phyloP scores from a whole-genome alignment of 1,284 basidiomycete species.

The Microbotryum saponariae region DNA sequence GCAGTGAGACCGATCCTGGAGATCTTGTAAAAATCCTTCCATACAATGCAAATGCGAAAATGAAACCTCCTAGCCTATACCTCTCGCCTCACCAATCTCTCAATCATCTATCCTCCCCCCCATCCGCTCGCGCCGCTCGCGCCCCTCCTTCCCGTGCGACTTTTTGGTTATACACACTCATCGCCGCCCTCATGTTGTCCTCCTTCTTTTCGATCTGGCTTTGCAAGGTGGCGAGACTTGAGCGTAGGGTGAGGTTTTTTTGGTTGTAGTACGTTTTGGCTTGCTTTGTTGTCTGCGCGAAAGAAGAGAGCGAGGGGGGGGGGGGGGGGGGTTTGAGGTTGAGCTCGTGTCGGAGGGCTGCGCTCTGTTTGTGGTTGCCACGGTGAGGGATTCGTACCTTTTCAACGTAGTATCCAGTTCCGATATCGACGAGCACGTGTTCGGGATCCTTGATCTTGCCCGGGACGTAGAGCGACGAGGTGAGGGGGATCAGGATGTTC shows the following conservation, averaged over 20 bases:
- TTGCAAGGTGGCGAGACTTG: conserved; percentile 69
- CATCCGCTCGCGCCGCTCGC: too few species aligned
- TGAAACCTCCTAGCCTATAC: too few species aligned
- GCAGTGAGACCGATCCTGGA: too few species aligned
- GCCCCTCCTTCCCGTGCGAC: too few species aligned
- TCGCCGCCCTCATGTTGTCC: conserved; percentile 45
- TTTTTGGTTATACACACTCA: too few species aligned
- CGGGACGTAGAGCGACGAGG: conserved; percentile 89
- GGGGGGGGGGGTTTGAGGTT: neutral
- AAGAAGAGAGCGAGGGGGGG: neutral
- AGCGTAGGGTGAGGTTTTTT: conserved; percentile 35
- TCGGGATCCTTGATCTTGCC: conserved; percentile 76
- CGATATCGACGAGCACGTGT: conserved; percentile 87
- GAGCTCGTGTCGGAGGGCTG: neutral
- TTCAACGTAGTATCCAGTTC: conserved; percentile 92
- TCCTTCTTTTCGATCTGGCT: conserved; percentile 80
- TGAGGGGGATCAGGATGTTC: conserved; percentile 81
- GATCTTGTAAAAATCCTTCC: too few species aligned
- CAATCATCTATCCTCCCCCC: too few species aligned
- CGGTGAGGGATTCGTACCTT: conserved; percentile 53
- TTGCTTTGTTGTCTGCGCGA: conserved; percentile 30
- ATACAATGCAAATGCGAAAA: too few species aligned
- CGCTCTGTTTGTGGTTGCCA: neutral
- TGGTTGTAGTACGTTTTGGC: conserved; percentile 35
- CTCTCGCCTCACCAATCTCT: too few species aligned